Evolutionary conservation across 495 filamentous ascomycete genomes (phyloP), one percentile per base, ranked within the genome.

Genomic region (Margaritispora aquatica): DNA sequence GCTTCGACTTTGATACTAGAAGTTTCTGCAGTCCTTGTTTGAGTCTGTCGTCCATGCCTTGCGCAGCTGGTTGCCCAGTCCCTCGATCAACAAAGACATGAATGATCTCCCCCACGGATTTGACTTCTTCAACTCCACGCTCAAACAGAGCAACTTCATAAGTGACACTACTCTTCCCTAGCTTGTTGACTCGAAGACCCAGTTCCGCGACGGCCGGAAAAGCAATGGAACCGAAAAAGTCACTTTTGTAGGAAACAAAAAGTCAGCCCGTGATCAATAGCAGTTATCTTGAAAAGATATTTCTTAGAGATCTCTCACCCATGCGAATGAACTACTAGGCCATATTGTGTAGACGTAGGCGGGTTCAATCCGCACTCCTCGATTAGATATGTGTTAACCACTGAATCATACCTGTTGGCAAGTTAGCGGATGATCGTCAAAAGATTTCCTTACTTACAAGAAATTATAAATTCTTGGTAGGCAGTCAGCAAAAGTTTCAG

Each of bases 101-200:
- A 9, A 87, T 82, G 69, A 94, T 91, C 56, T 85, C 87, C 0
- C 93, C 94, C 2, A 96, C 90, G 54, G 90, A 88, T 69, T 87
- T 89, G 1, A 92, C 89, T 27, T 79, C 74, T n/a, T 89, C 84
- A 34, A 85, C 73, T 0, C 83, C 90, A 58, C 80, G 77, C 66
- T 89, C 86, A 63, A 97, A 97, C 13, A 98, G 80, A 2, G 87
- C 93, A 31, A 96, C 81, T 66, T 98, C 93, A 69, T 96, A 98
- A 8, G 85, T 88, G n/a, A 94, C 92, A 65, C 90, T 96, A 19
- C 88, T 91, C 62, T 83, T 88, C 1, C 91, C 89, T 4, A 98
- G 76, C 67, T 86, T 89, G 59, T 87, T 90, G 11, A 96, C 91
- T 1, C 92, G 78, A 29, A 98, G 68, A 2, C 85, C 90, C 0